Conservation (phyloP, 257 asterid species). For the Oldenlandia corymbosa region DNA sequence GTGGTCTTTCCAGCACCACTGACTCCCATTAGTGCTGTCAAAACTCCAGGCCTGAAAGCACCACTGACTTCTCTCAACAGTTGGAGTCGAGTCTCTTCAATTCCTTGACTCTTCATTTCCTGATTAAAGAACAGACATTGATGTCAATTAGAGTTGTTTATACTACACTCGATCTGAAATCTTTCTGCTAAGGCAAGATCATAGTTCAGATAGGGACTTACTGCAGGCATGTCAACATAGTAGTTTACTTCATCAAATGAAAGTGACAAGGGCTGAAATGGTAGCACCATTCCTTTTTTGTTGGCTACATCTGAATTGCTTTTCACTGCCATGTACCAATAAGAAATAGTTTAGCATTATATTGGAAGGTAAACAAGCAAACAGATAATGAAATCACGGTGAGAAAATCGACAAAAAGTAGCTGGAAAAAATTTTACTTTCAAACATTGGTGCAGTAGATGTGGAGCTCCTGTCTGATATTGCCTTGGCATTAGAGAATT, state of each 20-base stretch:
- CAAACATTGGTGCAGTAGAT: conserved; percentile 31
- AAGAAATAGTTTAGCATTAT: conserved; percentile 26
- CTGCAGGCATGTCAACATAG: conserved; percentile 90
- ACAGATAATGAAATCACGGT: background rate
- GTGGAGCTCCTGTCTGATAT: conserved; percentile 22
- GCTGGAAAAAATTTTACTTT: conserved; percentile 2
- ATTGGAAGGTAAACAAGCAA: conserved; percentile 7
- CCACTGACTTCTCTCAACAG: conserved; percentile 69
- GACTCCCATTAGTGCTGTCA: conserved; percentile 80
- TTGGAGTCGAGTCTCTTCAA: conserved; percentile 65
- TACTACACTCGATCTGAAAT: background rate
- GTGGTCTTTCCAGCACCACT: conserved; percentile 97
- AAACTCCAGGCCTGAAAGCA: conserved; percentile 82
- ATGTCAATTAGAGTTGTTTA: background rate
- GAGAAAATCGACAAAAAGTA: background rate
- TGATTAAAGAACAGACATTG: conserved; percentile 18
- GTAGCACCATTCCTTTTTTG: conserved; percentile 87
- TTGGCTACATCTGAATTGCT: conserved; percentile 27
- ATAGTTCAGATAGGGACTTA: conserved; percentile 33
- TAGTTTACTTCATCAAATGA: conserved; percentile 84
- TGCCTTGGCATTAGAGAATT: conserved; percentile 25
- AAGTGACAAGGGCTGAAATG: conserved; percentile 78
- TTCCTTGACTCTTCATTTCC: conserved; percentile 75
- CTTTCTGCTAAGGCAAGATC: background rate
- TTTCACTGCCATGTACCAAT: conserved; percentile 34